These are phyloP conservation scores for Coniochaeta ligniaria DNA, from an alignment of 2,329 filamentous ascomycete genomes.

Conservation along the genomic window DNA sequence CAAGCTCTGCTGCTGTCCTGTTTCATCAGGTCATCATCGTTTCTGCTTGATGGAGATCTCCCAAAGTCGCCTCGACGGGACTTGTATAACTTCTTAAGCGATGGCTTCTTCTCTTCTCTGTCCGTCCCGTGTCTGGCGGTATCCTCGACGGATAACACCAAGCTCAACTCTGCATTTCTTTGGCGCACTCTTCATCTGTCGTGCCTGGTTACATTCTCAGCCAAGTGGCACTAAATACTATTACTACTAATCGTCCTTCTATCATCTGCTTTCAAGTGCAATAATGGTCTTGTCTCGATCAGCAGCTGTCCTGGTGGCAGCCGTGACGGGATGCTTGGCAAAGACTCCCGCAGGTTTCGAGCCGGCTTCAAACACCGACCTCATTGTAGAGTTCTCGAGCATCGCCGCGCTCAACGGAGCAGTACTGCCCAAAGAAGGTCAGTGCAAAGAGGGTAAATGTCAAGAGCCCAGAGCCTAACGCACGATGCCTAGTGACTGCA, in stretches of 20 bases:
- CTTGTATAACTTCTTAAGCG: background rate
- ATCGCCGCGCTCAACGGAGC: conserved; percentile 28
- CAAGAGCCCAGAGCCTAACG: conserved; percentile 4
- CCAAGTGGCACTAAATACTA: background rate
- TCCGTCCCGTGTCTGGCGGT: background rate
- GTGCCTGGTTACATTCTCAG: background rate
- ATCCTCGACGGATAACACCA: background rate
- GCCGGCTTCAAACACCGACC: conserved; percentile 26
- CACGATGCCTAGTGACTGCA: conserved; percentile 20
- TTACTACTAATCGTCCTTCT: background rate
- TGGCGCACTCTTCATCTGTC: background rate
- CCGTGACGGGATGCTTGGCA: conserved; percentile 25
- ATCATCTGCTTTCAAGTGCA: background rate
- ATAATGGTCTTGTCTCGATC: conserved; percentile 24
- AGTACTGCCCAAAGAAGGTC: conserved; percentile 28
- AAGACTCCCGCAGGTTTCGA: conserved; percentile 33
- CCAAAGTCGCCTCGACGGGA: background rate
- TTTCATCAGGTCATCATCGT: conserved; percentile 1
- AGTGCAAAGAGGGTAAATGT: conserved; percentile 6
- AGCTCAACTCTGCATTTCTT: background rate
- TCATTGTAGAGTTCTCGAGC: conserved; percentile 31
- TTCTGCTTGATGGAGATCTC: conserved; percentile 1
- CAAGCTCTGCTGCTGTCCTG: background rate
- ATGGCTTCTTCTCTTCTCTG: background rate
- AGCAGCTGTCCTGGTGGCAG: conserved; percentile 21